Conservation (phyloP, 2,329 filamentous ascomycete genomes). For the Aulographum hederae region DNA sequence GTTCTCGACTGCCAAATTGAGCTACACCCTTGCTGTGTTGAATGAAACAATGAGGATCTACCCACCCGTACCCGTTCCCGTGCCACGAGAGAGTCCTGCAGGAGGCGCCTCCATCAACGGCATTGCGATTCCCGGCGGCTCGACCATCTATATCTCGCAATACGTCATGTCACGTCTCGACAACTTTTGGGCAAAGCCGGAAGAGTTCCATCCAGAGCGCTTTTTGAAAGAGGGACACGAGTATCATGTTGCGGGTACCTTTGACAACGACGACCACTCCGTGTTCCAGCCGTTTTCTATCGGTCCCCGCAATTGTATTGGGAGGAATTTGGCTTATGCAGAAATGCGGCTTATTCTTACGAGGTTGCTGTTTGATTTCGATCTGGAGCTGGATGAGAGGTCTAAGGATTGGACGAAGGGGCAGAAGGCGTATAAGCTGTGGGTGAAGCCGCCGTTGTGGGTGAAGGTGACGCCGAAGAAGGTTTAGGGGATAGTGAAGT, state of each 20-base stretch:
- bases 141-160: no score
- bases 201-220: no score
- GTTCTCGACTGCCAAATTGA: slow-evolving; percentile 1
- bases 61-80: neutral
- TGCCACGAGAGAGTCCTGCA: neutral
- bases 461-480: neutral
- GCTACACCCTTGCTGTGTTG: slow-evolving; percentile 3
- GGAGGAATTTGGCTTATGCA: slow-evolving; percentile 13
- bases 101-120: neutral
- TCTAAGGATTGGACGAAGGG: slow-evolving; percentile 5
- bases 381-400: slow-evolving; percentile 14
- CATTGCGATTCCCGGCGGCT: neutral
- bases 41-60: slow-evolving; percentile 2
- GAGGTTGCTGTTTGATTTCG: slow-evolving; percentile 21
- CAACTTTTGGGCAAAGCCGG: no score
- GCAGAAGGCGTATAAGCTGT: slow-evolving; percentile 15
- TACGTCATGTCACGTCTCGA: no score
- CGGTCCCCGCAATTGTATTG: slow-evolving; percentile 4
- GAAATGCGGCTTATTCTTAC: slow-evolving; percentile 21
- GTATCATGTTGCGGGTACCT: no score
- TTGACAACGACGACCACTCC: slow-evolving; percentile 2
- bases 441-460: slow-evolving; percentile 11
- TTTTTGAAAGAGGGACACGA: no score
- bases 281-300: slow-evolving; percentile 4
- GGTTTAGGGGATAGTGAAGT: no score